A percentile compares a stretch with the other conserved stretches of the same genome.
phyloP scores from a whole-genome alignment of 768 basidiomycete species.

The Amanita phalloides region DNA sequence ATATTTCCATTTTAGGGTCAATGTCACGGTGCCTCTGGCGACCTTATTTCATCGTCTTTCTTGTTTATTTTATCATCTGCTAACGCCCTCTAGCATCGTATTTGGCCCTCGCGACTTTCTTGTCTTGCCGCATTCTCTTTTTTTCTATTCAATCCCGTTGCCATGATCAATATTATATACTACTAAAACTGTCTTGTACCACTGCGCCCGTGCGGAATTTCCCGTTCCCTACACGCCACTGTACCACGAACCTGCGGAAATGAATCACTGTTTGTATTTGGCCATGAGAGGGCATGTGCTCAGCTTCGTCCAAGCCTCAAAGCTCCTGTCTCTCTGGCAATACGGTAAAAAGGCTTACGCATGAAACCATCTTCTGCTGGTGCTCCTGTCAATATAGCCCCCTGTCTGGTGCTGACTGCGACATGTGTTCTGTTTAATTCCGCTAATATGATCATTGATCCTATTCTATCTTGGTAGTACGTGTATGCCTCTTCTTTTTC shows the following conservation, averaged over 20 bases:
- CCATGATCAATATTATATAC: not conserved
- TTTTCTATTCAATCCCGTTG: not conserved
- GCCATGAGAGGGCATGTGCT: not conserved
- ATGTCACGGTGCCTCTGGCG: conserved; percentile 14
- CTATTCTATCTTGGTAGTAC: not conserved
- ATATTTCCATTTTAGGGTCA: conserved; percentile 11
- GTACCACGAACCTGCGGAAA: conserved; percentile 3
- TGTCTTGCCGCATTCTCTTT: not conserved
- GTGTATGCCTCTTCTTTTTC: not conserved
- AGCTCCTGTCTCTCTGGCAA: not conserved
- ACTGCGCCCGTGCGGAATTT: conserved; percentile 2
- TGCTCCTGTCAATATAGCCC: conserved; percentile 1
- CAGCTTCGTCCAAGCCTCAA: not conserved
- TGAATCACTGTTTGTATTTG: conserved; percentile 1
- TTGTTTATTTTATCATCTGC: not conserved
- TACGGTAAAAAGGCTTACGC: not conserved
- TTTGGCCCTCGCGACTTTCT: not conserved
- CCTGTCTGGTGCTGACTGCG: conserved; percentile 2
- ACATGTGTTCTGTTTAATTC: conserved; percentile 4
- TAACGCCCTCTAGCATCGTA: no score
- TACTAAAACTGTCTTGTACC: not conserved
- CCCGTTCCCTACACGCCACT: conserved; percentile 2
- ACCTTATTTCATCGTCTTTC: not conserved
- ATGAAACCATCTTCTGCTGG: not conserved
- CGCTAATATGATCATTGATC: not conserved